A percentile compares a stretch with the other conserved stretches of the same genome.
phyloP scores from a whole-genome alignment of 2,329 filamentous ascomycete genomes.

The Fusarium sp. region DNA sequence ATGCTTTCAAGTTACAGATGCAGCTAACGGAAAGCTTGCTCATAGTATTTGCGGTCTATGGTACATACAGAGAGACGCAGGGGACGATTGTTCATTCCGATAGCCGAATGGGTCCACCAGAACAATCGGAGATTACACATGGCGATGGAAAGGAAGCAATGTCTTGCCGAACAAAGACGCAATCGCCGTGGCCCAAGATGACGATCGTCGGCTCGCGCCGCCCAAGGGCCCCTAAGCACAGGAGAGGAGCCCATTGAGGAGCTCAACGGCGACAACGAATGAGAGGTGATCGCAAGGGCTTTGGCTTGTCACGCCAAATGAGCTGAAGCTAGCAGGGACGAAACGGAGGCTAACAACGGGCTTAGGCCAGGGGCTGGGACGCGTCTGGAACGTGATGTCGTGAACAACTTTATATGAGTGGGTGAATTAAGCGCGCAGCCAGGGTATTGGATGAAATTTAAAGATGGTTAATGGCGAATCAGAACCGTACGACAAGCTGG shows the following conservation, averaged over 20 bases:
- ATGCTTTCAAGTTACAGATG: neutral
- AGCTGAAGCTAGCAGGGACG: conserved; percentile 25
- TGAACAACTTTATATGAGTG: conserved; percentile 11
- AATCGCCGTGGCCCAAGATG: conserved; percentile 30
- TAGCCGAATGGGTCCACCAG: conserved; percentile 15
- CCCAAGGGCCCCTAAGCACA: conserved; percentile 18
- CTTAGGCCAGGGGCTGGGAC: conserved; percentile 31
- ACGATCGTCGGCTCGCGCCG: conserved; percentile 32
- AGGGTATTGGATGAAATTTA: conserved; percentile 24
- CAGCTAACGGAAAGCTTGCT: neutral
- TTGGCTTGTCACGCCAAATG: conserved; percentile 16
- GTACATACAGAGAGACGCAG: neutral
- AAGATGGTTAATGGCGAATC: conserved; percentile 35
- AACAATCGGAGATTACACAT: conserved; percentile 3
- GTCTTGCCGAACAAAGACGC: conserved; percentile 8
- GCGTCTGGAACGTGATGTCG: conserved; percentile 35
- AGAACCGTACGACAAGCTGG: conserved; percentile 9
- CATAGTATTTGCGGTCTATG: neutral
- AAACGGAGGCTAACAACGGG: conserved; percentile 30
- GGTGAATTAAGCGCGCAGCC: conserved; percentile 42
- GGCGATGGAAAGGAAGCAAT: conserved; percentile 11
- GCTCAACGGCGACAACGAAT: conserved; percentile 29
- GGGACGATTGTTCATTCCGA: conserved; percentile 18
- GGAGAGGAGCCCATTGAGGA: conserved; percentile 8
- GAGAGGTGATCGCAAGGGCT: conserved; percentile 25